Base-by-base conservation (phyloP, 2,329 filamentous ascomycete species). In the Colletotrichum sp. region DNA sequence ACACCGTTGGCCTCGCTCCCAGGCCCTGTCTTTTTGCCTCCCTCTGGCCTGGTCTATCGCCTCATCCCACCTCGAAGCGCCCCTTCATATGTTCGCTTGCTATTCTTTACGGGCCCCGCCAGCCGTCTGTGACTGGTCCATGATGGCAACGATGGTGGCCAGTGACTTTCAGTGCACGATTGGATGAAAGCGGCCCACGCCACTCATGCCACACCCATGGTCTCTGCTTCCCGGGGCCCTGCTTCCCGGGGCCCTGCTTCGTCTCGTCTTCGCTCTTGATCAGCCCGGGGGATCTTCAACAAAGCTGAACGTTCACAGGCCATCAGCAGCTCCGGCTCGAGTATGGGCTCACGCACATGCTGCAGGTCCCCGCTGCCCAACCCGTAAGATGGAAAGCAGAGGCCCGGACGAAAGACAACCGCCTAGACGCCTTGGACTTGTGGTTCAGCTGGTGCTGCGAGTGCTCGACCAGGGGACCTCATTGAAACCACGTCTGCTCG, bases 141-240 rank as follows among this genome's bases (percentile, higher is more conserved):
- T 36, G 28, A 61, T 21, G 26, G 66, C 30, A 28, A 38, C 58
- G 64, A 61, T 30, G 30, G 56, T 26, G 21, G 52, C 38, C 38
- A 34, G 26, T 30, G 65, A 61, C 71, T 32, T 66, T 66, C 36
- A 70, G 24, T 21, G 48, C 52, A 76, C 38, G 34, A 72, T 77
- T 77, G 72, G 72, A 77, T 52, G 64, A 69, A 75, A 69, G 36
- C n/a, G 73, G 38, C 65, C 75, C 61, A 75, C 72, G 58, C 30
- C 38, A 70, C 67, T 76, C 43, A 52, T 60, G 28, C 64, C 26
- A 30, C 30, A n/a, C 28, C 48, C 70, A 34, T 48, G 56, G 56
- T 43, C 68, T 67, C 38, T 66, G 48, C 62, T 62, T 32, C 28
- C 58, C 5, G 21, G 66, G 56, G 34, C 43, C 71, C 61, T 58